Percentiles rank a stretch among this genome's conserved stretches.
Conservation (phyloP, 169 alveolate genomes). For the Toxoplasma gondii region DNA sequence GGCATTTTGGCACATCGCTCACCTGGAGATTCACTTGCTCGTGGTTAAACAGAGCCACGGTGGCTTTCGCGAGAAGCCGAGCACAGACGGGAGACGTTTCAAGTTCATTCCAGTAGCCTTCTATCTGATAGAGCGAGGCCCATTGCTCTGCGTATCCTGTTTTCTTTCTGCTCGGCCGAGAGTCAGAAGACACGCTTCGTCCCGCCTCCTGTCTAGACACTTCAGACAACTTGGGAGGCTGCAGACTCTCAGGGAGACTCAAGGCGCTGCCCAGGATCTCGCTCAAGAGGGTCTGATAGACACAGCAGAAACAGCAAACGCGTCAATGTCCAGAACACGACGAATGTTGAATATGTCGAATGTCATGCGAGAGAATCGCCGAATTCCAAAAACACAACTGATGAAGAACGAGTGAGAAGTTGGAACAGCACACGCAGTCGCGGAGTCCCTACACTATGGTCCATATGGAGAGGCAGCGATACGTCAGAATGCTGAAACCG, state of each 20-base stretch:
- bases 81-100: slow-evolving; percentile 36
- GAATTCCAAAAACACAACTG: too few species aligned
- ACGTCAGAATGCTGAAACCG: too few species aligned
- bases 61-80: slow-evolving; percentile 48
- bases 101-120: not conserved
- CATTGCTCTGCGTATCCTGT: not conserved
- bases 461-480: too few species aligned
- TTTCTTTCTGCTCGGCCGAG: not conserved
- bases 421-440: too few species aligned
- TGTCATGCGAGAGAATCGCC: too few species aligned
- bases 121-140: not conserved
- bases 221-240: too few species aligned
- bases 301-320: not conserved
- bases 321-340: too few species aligned
- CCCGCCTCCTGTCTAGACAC: not conserved
- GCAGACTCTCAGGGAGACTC: not conserved
- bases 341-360: too few species aligned
- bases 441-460: too few species aligned
- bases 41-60: slow-evolving; percentile 57
- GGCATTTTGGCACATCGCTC: too few species aligned
- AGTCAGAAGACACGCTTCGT: too few species aligned
- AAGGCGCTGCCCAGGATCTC: not conserved
- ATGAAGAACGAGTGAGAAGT: too few species aligned
- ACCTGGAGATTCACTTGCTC: not conserved
- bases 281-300: not conserved